Base-by-base conservation (phyloP, 129 eudicot genomes). In the Oenanthe sinensis region DNA sequence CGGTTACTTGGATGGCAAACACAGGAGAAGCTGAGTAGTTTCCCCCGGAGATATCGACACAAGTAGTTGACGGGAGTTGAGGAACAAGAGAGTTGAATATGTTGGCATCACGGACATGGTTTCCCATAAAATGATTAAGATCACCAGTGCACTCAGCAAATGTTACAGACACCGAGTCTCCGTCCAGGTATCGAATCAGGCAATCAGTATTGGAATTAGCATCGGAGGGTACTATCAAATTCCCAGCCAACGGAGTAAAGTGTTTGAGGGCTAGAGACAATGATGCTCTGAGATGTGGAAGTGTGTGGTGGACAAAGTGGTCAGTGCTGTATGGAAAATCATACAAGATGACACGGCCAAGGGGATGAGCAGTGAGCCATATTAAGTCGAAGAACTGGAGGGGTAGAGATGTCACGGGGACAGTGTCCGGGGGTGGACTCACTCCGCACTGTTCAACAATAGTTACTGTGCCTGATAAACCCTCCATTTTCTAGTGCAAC, bases 1-100 rank as follows among this genome's bases (percentile, higher is more conserved):
- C 9, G 1, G 91, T 87, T 4, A 87, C 83, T 58, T 87, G 85
- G 0, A 90, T 37, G 1, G 88, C 81, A 19, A 86, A 47, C 15
- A 84, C 44, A 0, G 91, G 88, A 28, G 81, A 19, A 28, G 62
- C 43, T 17, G 28, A 22, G 63, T 30, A 48, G 5, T 22, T 28
- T 0, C 1, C 83, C 5, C 77, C 81, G 12, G 62, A 16, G 6
- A 0, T 24, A 19, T 74, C 58, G 4, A 65, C 3, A 1, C 15
- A 11, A 13, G 44, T 62, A 39, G 72, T 28, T 3, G 42, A 6
- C 0, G 81, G 79, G 4, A 85, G 49, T 8, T 36, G 48, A 22
- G 88, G 77, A 13, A 79, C 62, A 39, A 85, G 65, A 45, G 73
- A 69, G 9, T 63, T 68, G 4, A 85, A 78, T 19, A 50, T 26